Evolutionary conservation across 2,329 filamentous ascomycete species (phyloP).

Genomic region (Orbilia ellipsospora): DNA sequence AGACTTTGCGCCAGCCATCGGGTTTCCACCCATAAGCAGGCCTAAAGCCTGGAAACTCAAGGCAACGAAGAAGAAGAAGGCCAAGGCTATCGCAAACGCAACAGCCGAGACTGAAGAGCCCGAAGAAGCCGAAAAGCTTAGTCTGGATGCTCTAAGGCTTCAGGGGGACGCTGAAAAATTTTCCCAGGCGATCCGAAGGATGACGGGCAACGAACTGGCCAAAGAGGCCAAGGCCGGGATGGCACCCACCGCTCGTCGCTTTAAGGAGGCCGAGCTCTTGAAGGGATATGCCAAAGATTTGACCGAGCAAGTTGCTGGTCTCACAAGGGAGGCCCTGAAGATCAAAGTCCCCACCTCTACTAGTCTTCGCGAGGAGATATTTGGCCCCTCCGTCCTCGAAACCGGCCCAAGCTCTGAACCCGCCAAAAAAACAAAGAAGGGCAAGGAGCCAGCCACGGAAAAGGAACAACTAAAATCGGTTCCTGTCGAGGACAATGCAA

Average conservation of each 20-base stretch:
- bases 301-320: too few relatives aligned
- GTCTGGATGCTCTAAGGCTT: not conserved
- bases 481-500: not conserved
- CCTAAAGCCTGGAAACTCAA: slow-evolving; percentile 26
- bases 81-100: not conserved
- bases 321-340: not conserved
- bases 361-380: slow-evolving; percentile 9
- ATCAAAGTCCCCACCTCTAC: not conserved
- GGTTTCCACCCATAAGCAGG: slow-evolving; percentile 12
- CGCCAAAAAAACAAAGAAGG: not conserved
- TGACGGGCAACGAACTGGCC: not conserved
- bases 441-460: not conserved
- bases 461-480: not conserved
- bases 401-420: not conserved
- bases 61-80: slow-evolving; percentile 28
- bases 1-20: slow-evolving; percentile 34
- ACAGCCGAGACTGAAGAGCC: not conserved
- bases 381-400: not conserved
- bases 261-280: not conserved
- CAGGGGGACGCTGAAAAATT: slow-evolving; percentile 5
- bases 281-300: not conserved
- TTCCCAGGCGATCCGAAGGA: not conserved
- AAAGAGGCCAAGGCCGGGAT: too few relatives aligned
- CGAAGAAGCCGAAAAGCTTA: not conserved
- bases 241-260: too few relatives aligned